A percentile compares a stretch with the other conserved stretches of the same genome.
Evolutionary conservation across 352 stramenopile genomes (phyloP).

Genomic region (Phytophthora idaei): DNA sequence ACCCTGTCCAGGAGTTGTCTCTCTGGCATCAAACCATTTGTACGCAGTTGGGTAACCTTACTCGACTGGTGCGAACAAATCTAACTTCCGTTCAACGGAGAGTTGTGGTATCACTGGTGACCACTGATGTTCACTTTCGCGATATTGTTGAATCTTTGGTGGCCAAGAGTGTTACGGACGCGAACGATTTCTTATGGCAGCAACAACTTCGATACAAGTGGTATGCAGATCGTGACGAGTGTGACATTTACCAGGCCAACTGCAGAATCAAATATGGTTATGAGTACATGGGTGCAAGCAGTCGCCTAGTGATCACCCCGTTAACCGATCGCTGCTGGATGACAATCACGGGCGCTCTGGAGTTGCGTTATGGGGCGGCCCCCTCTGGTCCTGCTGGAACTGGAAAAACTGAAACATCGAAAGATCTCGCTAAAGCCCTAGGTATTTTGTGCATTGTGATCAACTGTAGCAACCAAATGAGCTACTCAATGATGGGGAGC

Average conservation of each 20-base stretch:
- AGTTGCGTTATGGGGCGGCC: conserved; percentile 87
- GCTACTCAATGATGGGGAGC: conserved; percentile 88
- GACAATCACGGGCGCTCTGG: conserved; percentile 91
- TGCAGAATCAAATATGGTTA: conserved; percentile 87
- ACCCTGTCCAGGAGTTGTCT: conserved; percentile 55
- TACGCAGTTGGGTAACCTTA: conserved; percentile 66
- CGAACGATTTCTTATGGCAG: conserved; percentile 70
- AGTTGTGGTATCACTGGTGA: conserved; percentile 73
- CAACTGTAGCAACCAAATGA: conserved; percentile 97
- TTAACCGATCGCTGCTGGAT: conserved; percentile 95
- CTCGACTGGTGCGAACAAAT: conserved; percentile 63
- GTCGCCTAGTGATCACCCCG: conserved; percentile 92
- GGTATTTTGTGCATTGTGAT: conserved; percentile 95
- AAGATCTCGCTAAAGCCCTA: conserved; percentile 92
- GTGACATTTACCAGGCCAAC: conserved; percentile 65
- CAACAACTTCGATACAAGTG: conserved; percentile 85
- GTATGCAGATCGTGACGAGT: conserved; percentile 67
- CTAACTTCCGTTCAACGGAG: conserved; percentile 61
- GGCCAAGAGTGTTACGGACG: conserved; percentile 47
- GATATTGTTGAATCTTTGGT: conserved; percentile 80
- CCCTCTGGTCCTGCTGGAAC: conserved; percentile 90
- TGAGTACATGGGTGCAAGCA: conserved; percentile 92
- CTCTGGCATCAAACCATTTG: conserved; percentile 79
- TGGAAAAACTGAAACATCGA: conserved; percentile 95
- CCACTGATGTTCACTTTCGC: conserved; percentile 78